Conservation (phyloP, 2,329 filamentous ascomycete genomes). For the Talaromyces marneffei region DNA sequence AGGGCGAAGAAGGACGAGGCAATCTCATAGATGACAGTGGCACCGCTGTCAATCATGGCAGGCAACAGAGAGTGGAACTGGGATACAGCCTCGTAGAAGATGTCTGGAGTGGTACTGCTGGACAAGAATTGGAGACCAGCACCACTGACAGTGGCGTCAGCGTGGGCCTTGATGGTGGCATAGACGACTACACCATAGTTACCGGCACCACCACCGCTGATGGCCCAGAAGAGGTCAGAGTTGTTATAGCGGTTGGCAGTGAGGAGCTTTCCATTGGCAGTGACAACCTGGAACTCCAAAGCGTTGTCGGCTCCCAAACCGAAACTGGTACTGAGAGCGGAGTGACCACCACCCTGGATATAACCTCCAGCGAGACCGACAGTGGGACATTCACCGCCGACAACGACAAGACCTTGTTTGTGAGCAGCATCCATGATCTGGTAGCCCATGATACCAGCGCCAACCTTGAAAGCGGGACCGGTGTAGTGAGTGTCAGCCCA, state of each 20-base stretch:
- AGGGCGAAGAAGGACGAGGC: constrained; percentile 2
- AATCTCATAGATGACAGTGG: not conserved
- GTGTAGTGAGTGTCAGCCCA: constrained; percentile 12
- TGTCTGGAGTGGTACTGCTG: not conserved
- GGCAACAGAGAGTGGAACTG: not conserved
- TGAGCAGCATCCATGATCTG: constrained; percentile 27
- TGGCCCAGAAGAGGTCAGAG: constrained; percentile 45
- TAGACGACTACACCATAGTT: constrained; percentile 37
- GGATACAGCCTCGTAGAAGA: not conserved
- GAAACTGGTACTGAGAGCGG: constrained; percentile 22
- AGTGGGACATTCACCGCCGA: constrained; percentile 47
- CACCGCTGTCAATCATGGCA: not conserved
- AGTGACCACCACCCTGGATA: constrained; percentile 56
- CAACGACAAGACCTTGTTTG: constrained; percentile 43
- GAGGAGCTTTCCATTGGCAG: constrained; percentile 30
- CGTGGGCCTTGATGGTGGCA: constrained; percentile 6
- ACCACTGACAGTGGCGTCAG: not conserved
- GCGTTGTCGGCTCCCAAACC: constrained; percentile 56
- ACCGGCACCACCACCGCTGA: constrained; percentile 52
- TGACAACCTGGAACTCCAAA: constrained; percentile 51
- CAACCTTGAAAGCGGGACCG: constrained; percentile 4
- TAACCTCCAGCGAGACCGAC: constrained; percentile 58
- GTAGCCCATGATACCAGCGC: not conserved
- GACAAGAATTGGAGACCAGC: not conserved
- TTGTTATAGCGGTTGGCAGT: constrained; percentile 12